Base-by-base conservation (phyloP, 2,329 filamentous ascomycete species). In the Alternaria sp. region DNA sequence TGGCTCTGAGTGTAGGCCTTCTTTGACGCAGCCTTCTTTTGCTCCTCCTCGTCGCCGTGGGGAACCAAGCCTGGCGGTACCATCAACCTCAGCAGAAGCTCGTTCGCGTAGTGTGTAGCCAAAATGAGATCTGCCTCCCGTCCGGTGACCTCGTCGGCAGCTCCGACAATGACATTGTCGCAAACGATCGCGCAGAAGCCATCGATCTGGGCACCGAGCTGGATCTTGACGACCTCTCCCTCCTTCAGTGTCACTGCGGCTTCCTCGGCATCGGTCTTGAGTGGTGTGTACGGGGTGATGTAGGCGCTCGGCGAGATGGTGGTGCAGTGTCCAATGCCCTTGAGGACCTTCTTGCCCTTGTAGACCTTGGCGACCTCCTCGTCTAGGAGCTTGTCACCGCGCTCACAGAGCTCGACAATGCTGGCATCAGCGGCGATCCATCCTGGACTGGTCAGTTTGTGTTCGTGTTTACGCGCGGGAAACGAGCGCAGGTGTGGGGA, bases 121-220 rank as follows among this genome's bases (percentile, higher is more conserved):
- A 97, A 86, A 62, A 97, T 83, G 65, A 99, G 87, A 80, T 99
- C 94, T 69, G 95, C 96, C 70, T 90, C 84, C 66, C 93, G 90
- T 73, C 92, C 93, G 59, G 89, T 88, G 72, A 96, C 83, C 72
- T 87, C 86, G 69, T 88, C 89, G 61, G 87, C 86, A 74, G 86
- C 85, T 51, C 86, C 85, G 26, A 96, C 90, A 62, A 97, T 81
- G 71, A 98, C 86, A 64, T 93, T 97, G 83, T 97, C 92, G 84
- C 96, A 97, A 74, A 97, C 92, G 79, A 99, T 97, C 72, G 95
- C 92, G 74, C 93, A 93, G 78, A 98, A 97, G 58, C 96, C 96
- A 83, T 98, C 93, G 69, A 99, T 97, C 85, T 99, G 96, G 56
- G 96, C 96, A 77, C 96, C 96, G n/a, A 99, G 89, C 84, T 99